Percentiles rank a stretch among this genome's conserved stretches.
phyloP scores from a whole-genome alignment of 2,329 filamentous ascomycete species.

The Emericellopsis atlantica region DNA sequence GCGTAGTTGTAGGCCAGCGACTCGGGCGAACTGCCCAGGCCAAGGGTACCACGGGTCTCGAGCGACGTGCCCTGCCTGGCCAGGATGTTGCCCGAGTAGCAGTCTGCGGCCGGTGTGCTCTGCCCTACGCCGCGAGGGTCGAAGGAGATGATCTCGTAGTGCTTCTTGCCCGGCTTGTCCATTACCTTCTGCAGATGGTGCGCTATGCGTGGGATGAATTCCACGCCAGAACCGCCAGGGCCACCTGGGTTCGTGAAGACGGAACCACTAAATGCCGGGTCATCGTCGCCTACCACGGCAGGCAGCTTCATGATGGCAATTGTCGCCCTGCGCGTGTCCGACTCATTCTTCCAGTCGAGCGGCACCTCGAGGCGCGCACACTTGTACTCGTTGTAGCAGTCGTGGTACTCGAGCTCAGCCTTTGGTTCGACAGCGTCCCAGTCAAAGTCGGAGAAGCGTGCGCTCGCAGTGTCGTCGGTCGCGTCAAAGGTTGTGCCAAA shows the following conservation, averaged over 20 bases:
- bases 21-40: not conserved
- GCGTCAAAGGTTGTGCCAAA: too few relatives aligned
- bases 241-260: conserved; percentile 32
- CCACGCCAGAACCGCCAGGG: conserved; percentile 26
- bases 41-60: not conserved
- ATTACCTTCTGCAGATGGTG: conserved; percentile 13
- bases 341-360: conserved; percentile 24
- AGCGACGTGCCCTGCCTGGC: not conserved
- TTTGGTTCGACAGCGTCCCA: conserved; percentile 22
- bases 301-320: conserved; percentile 28
- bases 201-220: conserved; percentile 12
- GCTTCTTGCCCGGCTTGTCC: conserved; percentile 13
- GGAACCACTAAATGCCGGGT: conserved; percentile 26
- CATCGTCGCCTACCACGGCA: conserved; percentile 21
- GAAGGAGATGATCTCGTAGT: conserved; percentile 29
- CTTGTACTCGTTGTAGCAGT: conserved; percentile 22
- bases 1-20: not conserved
- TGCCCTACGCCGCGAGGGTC: conserved; percentile 28
- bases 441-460: conserved; percentile 12
- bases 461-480: not conserved
- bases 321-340: conserved; percentile 15
- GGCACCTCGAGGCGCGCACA: conserved; percentile 31
- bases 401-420: conserved; percentile 21
- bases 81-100: conserved; percentile 15
- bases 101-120: conserved; percentile 23